Percentiles rank a stretch among this genome's conserved stretches.
Evolutionary conservation across 108 stramenopile species (phyloP).

Genomic region (Skeletonema grethae): DNA sequence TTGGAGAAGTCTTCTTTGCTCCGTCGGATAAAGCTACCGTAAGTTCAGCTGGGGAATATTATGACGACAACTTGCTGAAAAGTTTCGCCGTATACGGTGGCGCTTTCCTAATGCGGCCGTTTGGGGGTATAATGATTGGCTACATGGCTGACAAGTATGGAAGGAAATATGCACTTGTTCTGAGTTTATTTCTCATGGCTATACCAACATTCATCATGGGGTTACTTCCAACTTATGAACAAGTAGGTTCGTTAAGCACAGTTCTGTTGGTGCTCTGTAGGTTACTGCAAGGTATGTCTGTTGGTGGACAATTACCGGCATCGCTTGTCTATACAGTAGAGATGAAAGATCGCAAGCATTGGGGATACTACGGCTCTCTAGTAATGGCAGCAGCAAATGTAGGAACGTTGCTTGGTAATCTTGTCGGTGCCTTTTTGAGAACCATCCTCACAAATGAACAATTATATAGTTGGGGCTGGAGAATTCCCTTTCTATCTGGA

Average conservation of each 20-base stretch:
- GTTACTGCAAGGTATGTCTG: slow-evolving; percentile 85
- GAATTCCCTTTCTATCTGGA: slow-evolving; percentile 73
- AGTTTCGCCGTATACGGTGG: slow-evolving; percentile 88
- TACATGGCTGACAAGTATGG: slow-evolving; percentile 79
- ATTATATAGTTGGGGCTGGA: slow-evolving; percentile 65
- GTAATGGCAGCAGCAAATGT: slow-evolving; percentile 64
- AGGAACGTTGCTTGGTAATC: slow-evolving; percentile 64
- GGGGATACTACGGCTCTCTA: slow-evolving; percentile 71
- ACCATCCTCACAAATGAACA: slow-evolving; percentile 60
- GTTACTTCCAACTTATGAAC: slow-evolving; percentile 74
- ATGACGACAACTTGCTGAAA: slow-evolving; percentile 52
- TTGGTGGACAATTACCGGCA: slow-evolving; percentile 85
- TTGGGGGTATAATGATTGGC: slow-evolving; percentile 78
- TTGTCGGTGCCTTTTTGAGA: slow-evolving; percentile 59
- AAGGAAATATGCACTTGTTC: slow-evolving; percentile 68
- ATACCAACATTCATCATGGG: slow-evolving; percentile 88
- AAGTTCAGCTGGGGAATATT: slow-evolving; percentile 25
- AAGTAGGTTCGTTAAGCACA: slow-evolving; percentile 64
- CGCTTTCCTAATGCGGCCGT: slow-evolving; percentile 81
- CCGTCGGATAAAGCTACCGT: slow-evolving; percentile 20
- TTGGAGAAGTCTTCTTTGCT: slow-evolving; percentile 69
- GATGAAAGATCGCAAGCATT: slow-evolving; percentile 36
- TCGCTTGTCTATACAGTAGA: slow-evolving; percentile 78
- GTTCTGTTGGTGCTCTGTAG: slow-evolving; percentile 67
- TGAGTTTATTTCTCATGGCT: slow-evolving; percentile 75